Percentiles rank a stretch among this genome's conserved stretches.
phyloP scores from a whole-genome alignment of 441 rosid genomes.

The Iberis amara region DNA sequence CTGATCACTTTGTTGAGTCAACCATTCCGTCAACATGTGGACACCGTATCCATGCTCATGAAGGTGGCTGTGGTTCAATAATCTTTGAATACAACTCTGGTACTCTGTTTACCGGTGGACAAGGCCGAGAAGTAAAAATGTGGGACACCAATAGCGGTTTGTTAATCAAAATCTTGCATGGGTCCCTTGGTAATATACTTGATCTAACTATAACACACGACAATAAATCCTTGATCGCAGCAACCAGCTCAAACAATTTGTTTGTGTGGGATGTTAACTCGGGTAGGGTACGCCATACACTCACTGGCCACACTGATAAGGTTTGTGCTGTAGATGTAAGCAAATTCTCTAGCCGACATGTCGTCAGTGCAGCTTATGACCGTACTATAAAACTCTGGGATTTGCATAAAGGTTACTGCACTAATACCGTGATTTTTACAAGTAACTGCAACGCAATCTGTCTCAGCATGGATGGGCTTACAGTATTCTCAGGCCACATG shows the following conservation, averaged over 20 bases:
- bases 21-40: slow-evolving; percentile 63
- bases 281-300: slow-evolving; percentile 72
- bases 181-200: slow-evolving; percentile 85
- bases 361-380: slow-evolving; percentile 86
- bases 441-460: slow-evolving; percentile 85
- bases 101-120: slow-evolving; percentile 78
- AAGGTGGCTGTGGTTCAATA: slow-evolving; percentile 86
- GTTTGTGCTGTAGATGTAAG: slow-evolving; percentile 92
- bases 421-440: slow-evolving; percentile 70
- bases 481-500: slow-evolving; percentile 86
- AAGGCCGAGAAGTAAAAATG: slow-evolving; percentile 73
- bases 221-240: slow-evolving; percentile 76
- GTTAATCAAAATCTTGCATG: slow-evolving; percentile 50
- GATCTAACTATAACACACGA: slow-evolving; percentile 79
- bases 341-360: slow-evolving; percentile 74
- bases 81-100: slow-evolving; percentile 70
- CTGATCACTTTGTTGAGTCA: slow-evolving; percentile 70
- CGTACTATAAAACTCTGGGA: slow-evolving; percentile 91
- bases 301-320: slow-evolving; percentile 81
- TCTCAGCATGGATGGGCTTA: slow-evolving; percentile 80
- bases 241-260: slow-evolving; percentile 86
- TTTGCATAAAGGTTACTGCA: slow-evolving; percentile 89
- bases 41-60: slow-evolving; percentile 75
- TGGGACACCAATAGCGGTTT: slow-evolving; percentile 82
- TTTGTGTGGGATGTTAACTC: slow-evolving; percentile 83